Conservation (phyloP, 1,139 yeast genomes). For the Torulaspora pretoriensis region DNA sequence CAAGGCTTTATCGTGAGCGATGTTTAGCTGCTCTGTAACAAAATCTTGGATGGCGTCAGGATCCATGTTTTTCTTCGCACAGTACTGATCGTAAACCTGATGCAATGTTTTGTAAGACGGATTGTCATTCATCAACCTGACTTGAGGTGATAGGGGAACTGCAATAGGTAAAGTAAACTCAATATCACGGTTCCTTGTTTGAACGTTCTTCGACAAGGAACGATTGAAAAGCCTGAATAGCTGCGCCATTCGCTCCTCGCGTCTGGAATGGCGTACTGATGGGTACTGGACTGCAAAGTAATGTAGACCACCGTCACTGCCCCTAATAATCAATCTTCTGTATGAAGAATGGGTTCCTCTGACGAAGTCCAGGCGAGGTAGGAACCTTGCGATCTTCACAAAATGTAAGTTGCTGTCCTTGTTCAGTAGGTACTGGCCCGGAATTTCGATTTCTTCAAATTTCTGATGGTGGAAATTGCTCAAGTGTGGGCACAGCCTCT, state of each 20-base stretch:
- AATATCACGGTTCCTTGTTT: conserved; percentile 80
- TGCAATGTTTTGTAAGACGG: conserved; percentile 75
- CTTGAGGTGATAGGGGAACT: conserved; percentile 91
- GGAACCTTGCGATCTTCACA: conserved; percentile 85
- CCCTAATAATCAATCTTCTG: conserved; percentile 83
- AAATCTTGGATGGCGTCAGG: conserved; percentile 89
- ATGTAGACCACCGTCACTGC: conserved; percentile 88
- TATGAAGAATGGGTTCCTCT: conserved; percentile 93
- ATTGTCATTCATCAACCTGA: conserved; percentile 84
- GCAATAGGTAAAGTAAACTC: conserved; percentile 88
- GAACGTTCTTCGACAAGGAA: conserved; percentile 73
- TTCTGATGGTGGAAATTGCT: conserved; percentile 97
- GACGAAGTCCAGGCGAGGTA: conserved; percentile 83
- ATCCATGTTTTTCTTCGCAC: conserved; percentile 66
- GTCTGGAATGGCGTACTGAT: conserved; percentile 93
- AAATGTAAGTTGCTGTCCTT: conserved; percentile 85
- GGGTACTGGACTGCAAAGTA: conserved; percentile 97
- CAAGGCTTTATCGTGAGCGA: conserved; percentile 86
- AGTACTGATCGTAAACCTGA: conserved; percentile 82
- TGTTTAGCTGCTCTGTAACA: conserved; percentile 79
- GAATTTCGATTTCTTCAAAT: conserved; percentile 95
- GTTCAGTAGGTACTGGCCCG: conserved; percentile 87
- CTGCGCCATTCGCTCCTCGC: conserved; percentile 93
- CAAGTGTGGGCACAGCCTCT: conserved; percentile 88
- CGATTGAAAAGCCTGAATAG: conserved; percentile 84